These are phyloP conservation scores for Aschersonia sp. DNA, from an alignment of 2,329 filamentous ascomycete species.

Conservation along the genomic window DNA sequence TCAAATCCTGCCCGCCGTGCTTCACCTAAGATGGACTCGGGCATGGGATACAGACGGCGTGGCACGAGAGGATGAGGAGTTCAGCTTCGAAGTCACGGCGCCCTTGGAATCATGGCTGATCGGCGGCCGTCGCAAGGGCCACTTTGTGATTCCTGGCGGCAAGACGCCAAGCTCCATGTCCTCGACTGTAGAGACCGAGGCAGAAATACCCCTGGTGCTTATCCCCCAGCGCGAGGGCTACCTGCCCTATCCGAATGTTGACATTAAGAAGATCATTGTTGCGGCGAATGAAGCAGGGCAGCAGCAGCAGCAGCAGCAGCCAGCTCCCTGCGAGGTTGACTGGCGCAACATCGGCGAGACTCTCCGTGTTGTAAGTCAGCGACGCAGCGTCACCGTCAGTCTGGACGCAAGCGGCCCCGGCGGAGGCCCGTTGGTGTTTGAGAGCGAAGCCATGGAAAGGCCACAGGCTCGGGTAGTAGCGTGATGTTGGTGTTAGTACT, in stretches of 20 bases:
- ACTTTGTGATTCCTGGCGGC: constrained; percentile 47
- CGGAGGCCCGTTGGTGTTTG: constrained; percentile 52
- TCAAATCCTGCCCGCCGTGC: constrained; percentile 47
- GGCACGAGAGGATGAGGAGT: constrained; percentile 43
- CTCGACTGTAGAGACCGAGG: constrained; percentile 34
- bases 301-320: constrained; percentile 7
- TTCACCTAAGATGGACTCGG: constrained; percentile 49
- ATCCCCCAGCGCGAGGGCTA: constrained; percentile 69
- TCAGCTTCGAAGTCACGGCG: constrained; percentile 69
- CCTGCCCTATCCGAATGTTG: constrained; percentile 63
- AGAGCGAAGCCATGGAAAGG: constrained; percentile 31
- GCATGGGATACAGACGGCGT: constrained; percentile 39
- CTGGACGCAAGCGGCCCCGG: constrained; percentile 51
- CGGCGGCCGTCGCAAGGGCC: constrained; percentile 65
- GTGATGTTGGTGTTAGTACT: constrained; percentile 5
- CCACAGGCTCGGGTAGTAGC: constrained; percentile 22
- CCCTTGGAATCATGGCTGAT: constrained; percentile 69
- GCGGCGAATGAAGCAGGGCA: not conserved
- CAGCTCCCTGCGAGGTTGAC: constrained; percentile 56
- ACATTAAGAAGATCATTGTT: constrained; percentile 48
- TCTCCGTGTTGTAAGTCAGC: constrained; percentile 58
- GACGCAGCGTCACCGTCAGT: constrained; percentile 58
- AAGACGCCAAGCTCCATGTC: constrained; percentile 24
- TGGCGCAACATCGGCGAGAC: constrained; percentile 65
- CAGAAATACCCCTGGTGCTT: constrained; percentile 54